Base-by-base conservation (phyloP, 495 filamentous ascomycete species). In the Annulohypoxylon stygium region DNA sequence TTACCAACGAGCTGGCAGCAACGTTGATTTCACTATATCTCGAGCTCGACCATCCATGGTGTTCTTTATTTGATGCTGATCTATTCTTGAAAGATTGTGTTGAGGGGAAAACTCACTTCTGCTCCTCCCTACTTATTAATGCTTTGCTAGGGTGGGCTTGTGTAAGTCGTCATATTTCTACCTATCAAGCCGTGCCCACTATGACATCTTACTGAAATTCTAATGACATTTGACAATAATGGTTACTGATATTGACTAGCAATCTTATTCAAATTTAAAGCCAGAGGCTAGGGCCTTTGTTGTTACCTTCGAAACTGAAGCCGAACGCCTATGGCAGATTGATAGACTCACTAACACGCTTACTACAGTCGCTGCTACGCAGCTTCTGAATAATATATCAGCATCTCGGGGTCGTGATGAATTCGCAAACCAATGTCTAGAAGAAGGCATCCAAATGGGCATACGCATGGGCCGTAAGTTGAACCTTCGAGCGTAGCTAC, bases 391-490 rank as follows among this genome's bases (percentile, higher is more conserved):
- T 53, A 76, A 62, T 26, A 68, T 58, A 36, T 51, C 71, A 10
- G 55, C 59, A 20, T 70, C 58, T 60, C 64, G 54, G 30, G 74
- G 74, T 14, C 70, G 67, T 11, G 66, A 71, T 37, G 74, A 74
- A 7, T 67, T 70, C 61, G 66, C 74, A 30, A 70, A 53, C 36
- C 65, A 70, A 12, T 71, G 58, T 16, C 57, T 70, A 9, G 59
- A 68, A 1, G 74, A 76, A 71, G 70, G 70, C 1, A 67, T 76
- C 10, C 43, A 73, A 16, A 76, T 76, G 63, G 74, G 74, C 3
- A 71, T 51, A 54, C 74, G 70, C 23, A 76, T 77, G 71, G 75
- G 75, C 14, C 71, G 71, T 74, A 70, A 74, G 71, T 74, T n/a
- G 55, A 48, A 20, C 51, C 45, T 18, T 18, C 20, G 39, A 43